Evolutionary conservation across 352 stramenopile species (phyloP), one percentile per base, ranked within the genome.

Genomic region (Phytophthora ohioensis): DNA sequence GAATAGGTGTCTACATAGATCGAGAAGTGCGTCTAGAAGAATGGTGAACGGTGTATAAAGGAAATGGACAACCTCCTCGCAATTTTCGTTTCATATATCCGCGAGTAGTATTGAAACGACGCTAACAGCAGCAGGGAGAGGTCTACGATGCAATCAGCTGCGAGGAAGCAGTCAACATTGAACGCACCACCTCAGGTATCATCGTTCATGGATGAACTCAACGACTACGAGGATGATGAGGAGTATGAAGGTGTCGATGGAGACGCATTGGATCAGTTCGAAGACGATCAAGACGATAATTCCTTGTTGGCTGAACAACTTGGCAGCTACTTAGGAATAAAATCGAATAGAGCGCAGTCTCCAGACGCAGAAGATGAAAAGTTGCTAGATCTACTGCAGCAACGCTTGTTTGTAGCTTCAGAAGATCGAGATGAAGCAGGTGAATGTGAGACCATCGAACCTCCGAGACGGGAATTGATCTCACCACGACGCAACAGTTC

Each of bases 201-300:
- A 15, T 12, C 34, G 1, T 63, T 71, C 11, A 45, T n/a, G 8
- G 57, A 62, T 46, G 67, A 71, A 11, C 39, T 67, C 4, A 55
- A 71, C 11, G 57, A 74, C 66, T 75, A 75, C n/a, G 61, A 71
- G n/a, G 69, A 80, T 11, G 58, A 70, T 7, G 67, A 73, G 10
- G 59, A 67, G 34, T 64, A 67, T 15, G 72, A 65, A 58, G 61
- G 47, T 41, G 55, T 72, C 31, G 71, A 71, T 21, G 53, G 49
- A 45, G 47, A 59, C 2, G 35, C n/a, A 8, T 13, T 69, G n/a
- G 36, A 78, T 38, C 27, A 64, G 13, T 46, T 54, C 1, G 30
- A 73, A 39, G 54, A 55, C 0, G 35, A 52, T 13, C 49, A 61
- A 54, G 46, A 58, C 43, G 12, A 61, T 45, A 53, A 21, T n/a